Conservation (phyloP, 2,329 filamentous ascomycete genomes). For the Microdochium trichocladiopsis region DNA sequence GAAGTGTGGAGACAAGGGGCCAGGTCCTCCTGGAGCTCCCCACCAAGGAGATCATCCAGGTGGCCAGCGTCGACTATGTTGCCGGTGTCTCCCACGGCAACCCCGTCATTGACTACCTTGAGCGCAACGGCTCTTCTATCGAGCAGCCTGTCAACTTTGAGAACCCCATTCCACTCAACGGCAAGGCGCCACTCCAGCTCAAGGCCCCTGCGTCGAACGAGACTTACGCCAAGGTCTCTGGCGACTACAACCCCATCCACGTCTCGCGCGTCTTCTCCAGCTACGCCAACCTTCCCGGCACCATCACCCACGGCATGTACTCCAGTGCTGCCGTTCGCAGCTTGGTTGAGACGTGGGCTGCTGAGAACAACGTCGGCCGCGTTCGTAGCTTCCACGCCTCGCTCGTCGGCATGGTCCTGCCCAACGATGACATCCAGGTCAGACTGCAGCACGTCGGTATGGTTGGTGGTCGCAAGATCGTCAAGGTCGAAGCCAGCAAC, state of each 20-base stretch:
- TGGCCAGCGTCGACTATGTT: constrained; percentile 95
- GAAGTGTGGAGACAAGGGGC: constrained; percentile 83
- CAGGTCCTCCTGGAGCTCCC: constrained; percentile 91
- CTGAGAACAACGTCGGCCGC: constrained; percentile 95
- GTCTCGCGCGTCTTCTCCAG: constrained; percentile 93
- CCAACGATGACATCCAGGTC: constrained; percentile 91
- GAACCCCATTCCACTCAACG: constrained; percentile 91
- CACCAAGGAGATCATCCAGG: constrained; percentile 94
- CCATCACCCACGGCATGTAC: constrained; percentile 99
- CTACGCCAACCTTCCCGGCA: constrained; percentile 92
- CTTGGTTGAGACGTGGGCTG: constrained; percentile 96
- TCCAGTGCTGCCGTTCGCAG: constrained; percentile 94
- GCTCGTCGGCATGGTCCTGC: constrained; percentile 96
- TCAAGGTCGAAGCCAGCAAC: constrained; percentile 96
- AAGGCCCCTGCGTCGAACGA: constrained; percentile 95
- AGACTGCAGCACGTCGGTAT: constrained; percentile 96
- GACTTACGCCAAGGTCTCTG: constrained; percentile 94
- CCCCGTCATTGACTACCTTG: constrained; percentile 91
- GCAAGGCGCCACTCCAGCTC: constrained; percentile 80
- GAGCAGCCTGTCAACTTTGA: constrained; percentile 97
- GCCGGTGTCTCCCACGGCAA: constrained; percentile 89
- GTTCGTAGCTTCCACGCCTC: constrained; percentile 96
- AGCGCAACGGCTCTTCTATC: constrained; percentile 83
- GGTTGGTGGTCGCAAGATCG: constrained; percentile 97
- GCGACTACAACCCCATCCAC: constrained; percentile 98